Evolutionary conservation across 1,284 basidiomycete genomes (phyloP).

Genomic region (Pholiota adiposa): DNA sequence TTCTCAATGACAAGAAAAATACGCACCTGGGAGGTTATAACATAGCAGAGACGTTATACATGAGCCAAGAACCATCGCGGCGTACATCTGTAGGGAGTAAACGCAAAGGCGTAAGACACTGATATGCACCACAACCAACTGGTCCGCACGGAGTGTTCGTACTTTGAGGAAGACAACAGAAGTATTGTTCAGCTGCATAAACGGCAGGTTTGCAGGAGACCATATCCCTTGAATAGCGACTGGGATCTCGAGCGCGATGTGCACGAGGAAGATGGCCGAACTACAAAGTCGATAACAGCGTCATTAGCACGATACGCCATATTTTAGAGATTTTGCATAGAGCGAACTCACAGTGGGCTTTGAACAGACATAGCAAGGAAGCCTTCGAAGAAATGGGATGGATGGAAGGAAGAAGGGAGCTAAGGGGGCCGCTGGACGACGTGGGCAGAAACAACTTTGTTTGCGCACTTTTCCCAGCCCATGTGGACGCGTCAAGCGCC

Average conservation of each 20-base stretch:
- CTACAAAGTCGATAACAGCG: constrained; percentile 36
- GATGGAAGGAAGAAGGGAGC: background rate
- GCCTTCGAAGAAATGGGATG: background rate
- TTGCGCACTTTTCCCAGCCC: background rate
- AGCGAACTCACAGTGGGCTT: constrained; percentile 6
- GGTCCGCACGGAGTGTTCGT: constrained; percentile 10
- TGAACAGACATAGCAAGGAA: constrained; percentile 6
- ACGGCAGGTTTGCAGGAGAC: constrained; percentile 65
- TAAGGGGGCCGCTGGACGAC: background rate
- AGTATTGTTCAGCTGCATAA: constrained; percentile 82
- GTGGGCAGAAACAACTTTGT: constrained; percentile 1
- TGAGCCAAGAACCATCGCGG: constrained; percentile 59
- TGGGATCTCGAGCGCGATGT: constrained; percentile 78
- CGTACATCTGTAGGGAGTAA: constrained; percentile 54
- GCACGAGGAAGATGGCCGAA: constrained; percentile 72
- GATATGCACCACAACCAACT: background rate
- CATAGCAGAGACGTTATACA: constrained; percentile 64
- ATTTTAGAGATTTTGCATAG: too few species aligned
- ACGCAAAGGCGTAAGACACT: background rate
- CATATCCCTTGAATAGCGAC: constrained; percentile 75
- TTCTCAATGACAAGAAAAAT: background rate
- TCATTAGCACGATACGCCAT: too few species aligned
- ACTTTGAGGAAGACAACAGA: constrained; percentile 77
- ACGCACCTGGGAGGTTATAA: constrained; percentile 65
- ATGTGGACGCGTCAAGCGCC: background rate